A percentile compares a stretch with the other conserved stretches of the same genome.
Evolutionary conservation across 805 yeast species (phyloP).

Genomic region (Metschnikowia gelsemii): DNA sequence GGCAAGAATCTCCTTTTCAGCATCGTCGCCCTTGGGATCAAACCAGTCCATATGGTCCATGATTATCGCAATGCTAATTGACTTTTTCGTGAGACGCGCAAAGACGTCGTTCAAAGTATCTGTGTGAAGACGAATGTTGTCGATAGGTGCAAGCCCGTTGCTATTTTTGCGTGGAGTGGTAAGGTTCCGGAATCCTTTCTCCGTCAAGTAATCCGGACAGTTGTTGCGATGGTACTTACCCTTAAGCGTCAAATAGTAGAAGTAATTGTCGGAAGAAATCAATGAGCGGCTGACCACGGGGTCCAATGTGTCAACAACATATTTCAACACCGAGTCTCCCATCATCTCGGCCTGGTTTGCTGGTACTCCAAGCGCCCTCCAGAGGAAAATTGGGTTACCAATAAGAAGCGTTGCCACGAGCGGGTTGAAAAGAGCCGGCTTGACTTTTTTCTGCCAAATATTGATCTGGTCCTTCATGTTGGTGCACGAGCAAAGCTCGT

Average conservation of each 20-base stretch:
- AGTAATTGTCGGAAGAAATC: conserved; percentile 71
- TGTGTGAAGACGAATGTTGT: conserved; percentile 73
- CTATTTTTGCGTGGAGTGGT: conserved; percentile 29
- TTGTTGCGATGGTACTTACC: conserved; percentile 60
- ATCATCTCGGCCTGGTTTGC: conserved; percentile 80
- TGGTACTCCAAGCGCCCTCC: conserved; percentile 92
- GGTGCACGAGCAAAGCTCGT: conserved; percentile 54
- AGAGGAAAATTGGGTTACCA: conserved; percentile 81
- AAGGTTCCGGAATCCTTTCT: conserved; percentile 54
- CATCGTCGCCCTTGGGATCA: conserved; percentile 62
- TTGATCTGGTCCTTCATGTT: conserved; percentile 60
- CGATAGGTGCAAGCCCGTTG: conserved; percentile 50
- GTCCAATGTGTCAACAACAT: conserved; percentile 75
- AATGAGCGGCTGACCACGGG: conserved; percentile 66
- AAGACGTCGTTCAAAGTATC: conserved; percentile 77
- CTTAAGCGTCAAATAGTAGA: conserved; percentile 66
- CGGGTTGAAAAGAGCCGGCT: conserved; percentile 72
- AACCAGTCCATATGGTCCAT: conserved; percentile 97
- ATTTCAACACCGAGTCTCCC: conserved; percentile 67
- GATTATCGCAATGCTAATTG: conserved; percentile 73
- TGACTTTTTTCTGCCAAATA: conserved; percentile 62
- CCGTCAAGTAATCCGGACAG: conserved; percentile 75
- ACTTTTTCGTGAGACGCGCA: conserved; percentile 57
- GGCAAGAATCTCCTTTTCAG: conserved; percentile 63
- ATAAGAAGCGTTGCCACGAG: conserved; percentile 63